phyloP scores from a whole-genome alignment of 2,329 filamentous ascomycete species.

The Talaromyces verruculosus region DNA sequence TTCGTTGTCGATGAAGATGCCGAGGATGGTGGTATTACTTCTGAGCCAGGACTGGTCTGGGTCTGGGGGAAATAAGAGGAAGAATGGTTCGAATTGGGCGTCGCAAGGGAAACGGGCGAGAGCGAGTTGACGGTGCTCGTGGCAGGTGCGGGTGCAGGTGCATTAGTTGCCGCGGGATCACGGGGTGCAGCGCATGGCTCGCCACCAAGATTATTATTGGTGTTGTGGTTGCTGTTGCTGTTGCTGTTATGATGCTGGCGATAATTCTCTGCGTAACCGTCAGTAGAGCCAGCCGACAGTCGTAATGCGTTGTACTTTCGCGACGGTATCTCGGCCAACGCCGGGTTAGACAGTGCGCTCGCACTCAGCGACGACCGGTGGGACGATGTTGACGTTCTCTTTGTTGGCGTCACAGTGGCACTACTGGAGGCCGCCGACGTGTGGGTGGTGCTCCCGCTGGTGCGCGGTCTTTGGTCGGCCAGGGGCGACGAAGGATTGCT shows the following conservation, averaged over 20 bases:
- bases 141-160: conserved; percentile 15
- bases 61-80: conserved; percentile 36
- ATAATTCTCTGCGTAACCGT: conserved; percentile 13
- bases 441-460: conserved; percentile 22
- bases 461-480: conserved; percentile 19
- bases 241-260: background rate
- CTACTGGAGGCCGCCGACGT: conserved; percentile 19
- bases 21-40: conserved; percentile 46
- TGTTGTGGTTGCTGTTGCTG: background rate
- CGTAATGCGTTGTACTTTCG: conserved; percentile 27
- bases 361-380: conserved; percentile 26
- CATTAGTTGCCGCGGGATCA: conserved; percentile 28
- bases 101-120: conserved; percentile 22
- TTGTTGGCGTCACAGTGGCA: conserved; percentile 21
- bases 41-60: conserved; percentile 41
- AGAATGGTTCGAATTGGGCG: conserved; percentile 12
- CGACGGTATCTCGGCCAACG: conserved; percentile 29
- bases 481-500: conserved; percentile 15
- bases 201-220: background rate
- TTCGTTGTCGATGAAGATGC: conserved; percentile 23
- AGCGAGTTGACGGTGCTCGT: conserved; percentile 22
- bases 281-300: conserved; percentile 20
- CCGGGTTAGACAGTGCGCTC: conserved; percentile 29
- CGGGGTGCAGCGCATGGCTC: conserved; percentile 29
- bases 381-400: conserved; percentile 15